Base-by-base conservation (phyloP, 306 rosid genomes). In the Dalbergia cochinchinensis region DNA sequence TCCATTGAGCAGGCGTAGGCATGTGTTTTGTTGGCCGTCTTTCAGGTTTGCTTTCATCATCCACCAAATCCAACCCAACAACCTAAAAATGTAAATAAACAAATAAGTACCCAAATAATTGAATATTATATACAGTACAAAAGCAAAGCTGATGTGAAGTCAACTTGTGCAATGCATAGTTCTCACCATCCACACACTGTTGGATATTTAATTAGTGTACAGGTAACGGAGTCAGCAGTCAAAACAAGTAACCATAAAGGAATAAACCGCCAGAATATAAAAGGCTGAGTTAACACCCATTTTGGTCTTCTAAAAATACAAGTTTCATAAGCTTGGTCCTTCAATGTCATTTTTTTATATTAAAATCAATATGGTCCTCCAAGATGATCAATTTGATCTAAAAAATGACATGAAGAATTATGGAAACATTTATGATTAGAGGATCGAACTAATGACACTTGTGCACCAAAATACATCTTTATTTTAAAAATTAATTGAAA, bases 1-100 rank as follows among this genome's bases (percentile, higher is more conserved):
- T 95, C 99, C 99, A 95, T 59, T 95, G 97, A 66, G 91, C 90
- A 76, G 99, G 99, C 4, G 98, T 95, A 11, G 94, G 99, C 99
- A 95, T 95, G 91, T 95, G 99, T 82, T 92, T 94, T 74, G 98
- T 94, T 7, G 98, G 97, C n/a, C 98, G 96, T 69, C 98, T 88
- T 88, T 94, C 97, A 64, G 98, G 97, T 80, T 94, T 92, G 89
- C 90, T 94, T 81, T 94, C 98, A 70, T 94, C 98, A 69, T 94
- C 98, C 82, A 94, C 98, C 88, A 94, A 88, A 87, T 94, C 98
- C 85, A 92, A 85, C 64, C 98, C 98, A 71, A 94, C 98, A 72
- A 94, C 97, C 98, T 94, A 69, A 69, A 88, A 54, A 63, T 77
- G 76, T 75, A 59, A 68, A 41, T 39, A 77, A 20, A 45, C 51